phyloP scores from a whole-genome alignment of 1,139 yeast genomes.

The Ogataea hybrid region DNA sequence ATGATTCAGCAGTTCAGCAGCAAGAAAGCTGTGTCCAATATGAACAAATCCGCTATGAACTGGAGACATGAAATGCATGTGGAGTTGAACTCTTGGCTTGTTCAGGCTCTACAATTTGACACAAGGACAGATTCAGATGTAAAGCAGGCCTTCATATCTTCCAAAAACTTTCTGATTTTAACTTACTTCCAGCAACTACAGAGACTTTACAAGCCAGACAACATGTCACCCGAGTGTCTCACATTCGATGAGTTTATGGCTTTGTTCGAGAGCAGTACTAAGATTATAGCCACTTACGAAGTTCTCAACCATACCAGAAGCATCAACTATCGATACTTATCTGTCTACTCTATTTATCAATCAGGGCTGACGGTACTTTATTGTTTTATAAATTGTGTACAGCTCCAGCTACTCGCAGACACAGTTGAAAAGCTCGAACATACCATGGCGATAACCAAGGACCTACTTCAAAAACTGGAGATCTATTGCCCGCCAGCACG shows the following conservation, averaged over 20 bases:
- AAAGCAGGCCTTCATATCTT: neutral
- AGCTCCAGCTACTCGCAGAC: constrained; percentile 6
- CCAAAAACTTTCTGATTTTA: constrained; percentile 16
- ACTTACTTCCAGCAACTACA: constrained; percentile 22
- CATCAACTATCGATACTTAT: constrained; percentile 22
- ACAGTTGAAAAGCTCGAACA: constrained; percentile 5
- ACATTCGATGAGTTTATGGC: constrained; percentile 10
- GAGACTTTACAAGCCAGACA: constrained; percentile 17
- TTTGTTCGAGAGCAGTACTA: constrained; percentile 14
- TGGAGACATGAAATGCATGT: constrained; percentile 18
- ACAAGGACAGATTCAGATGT: neutral
- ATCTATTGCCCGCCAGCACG: constrained; percentile 22
- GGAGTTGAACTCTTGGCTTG: constrained; percentile 18
- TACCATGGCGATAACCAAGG: constrained; percentile 8
- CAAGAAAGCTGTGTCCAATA: neutral
- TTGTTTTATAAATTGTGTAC: constrained; percentile 19
- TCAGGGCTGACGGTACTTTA: constrained; percentile 20
- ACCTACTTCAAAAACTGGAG: constrained; percentile 10
- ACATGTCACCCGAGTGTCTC: constrained; percentile 3
- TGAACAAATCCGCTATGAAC: neutral
- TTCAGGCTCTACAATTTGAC: constrained; percentile 9
- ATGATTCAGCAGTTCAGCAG: constrained; percentile 17
- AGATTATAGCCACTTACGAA: constrained; percentile 14
- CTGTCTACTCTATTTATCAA: constrained; percentile 22
- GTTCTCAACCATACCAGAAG: constrained; percentile 8